phyloP scores from a whole-genome alignment of 1,284 basidiomycete genomes.

The Leccinum subfulvum region DNA sequence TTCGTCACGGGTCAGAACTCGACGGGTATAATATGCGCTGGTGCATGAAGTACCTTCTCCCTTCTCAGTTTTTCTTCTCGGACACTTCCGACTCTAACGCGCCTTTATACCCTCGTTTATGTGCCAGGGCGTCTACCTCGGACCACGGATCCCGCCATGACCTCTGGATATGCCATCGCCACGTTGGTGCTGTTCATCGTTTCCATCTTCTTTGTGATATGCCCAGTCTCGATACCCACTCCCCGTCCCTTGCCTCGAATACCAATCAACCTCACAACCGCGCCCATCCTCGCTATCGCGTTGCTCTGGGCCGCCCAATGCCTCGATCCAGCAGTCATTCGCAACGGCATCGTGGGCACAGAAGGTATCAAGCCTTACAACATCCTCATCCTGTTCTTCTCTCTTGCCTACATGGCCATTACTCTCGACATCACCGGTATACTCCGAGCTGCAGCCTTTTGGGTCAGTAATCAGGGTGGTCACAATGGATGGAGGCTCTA shows the following conservation, averaged over 20 bases:
- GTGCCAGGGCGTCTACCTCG: neutral
- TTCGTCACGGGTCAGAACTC: neutral
- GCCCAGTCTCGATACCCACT: slow-evolving; percentile 57
- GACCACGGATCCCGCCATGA: slow-evolving; percentile 34
- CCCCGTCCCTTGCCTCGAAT: slow-evolving; percentile 38
- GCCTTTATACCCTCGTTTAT: neutral
- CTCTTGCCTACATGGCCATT: slow-evolving; percentile 91
- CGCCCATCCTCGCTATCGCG: slow-evolving; percentile 78
- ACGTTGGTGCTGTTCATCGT: slow-evolving; percentile 72
- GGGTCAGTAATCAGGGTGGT: slow-evolving; percentile 79
- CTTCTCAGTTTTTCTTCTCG: neutral
- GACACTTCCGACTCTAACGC: neutral
- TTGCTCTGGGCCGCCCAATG: slow-evolving; percentile 76
- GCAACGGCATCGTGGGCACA: slow-evolving; percentile 69
- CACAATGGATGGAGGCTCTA: slow-evolving; percentile 71
- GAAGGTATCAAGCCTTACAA: slow-evolving; percentile 88
- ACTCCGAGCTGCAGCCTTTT: slow-evolving; percentile 83
- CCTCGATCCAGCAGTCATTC: slow-evolving; percentile 63
- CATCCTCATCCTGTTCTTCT: slow-evolving; percentile 90
- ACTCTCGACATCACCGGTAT: slow-evolving; percentile 90
- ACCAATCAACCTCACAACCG: slow-evolving; percentile 67
- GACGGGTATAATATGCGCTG: neutral
- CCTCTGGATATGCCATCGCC: slow-evolving; percentile 53
- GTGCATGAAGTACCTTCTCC: neutral
- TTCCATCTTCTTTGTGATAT: slow-evolving; percentile 73